Base-by-base conservation (phyloP, 768 basidiomycete genomes). In the Pleurotus citrinopileatus region DNA sequence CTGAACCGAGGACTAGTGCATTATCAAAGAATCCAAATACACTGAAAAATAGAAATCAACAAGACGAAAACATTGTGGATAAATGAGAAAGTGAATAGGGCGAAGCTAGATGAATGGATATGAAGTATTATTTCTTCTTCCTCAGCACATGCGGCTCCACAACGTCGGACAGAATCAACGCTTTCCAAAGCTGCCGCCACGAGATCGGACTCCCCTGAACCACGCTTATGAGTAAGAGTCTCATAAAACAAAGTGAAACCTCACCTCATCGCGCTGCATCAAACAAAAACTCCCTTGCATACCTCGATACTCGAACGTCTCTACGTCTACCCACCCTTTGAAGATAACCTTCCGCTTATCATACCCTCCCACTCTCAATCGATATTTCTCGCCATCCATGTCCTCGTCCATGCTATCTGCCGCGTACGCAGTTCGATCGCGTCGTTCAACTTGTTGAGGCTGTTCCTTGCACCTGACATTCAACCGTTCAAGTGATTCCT, bases 121-220 rank as follows among this genome's bases (percentile, higher is more conserved):
- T n/a, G n/a, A n/a, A n/a, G n/a, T n/a, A 34, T 2, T n/a, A 34
- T 34, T 40, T 40, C 22, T 42, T 52, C 71, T 73, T 75, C 56
- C 65, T 59, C 50, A 73, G 55, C 4, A 91, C 87, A 67, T 86
- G 78, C 13, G 82, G 84, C 48, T 76, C 77, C 8, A 92, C 73
- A 1, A 63, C 62, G 0, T 72, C 67, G 8, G 81, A 80, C 58
- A 67, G 61, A 38, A 89, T 79, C 40, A 88, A 59, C 5, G 71
- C 73, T 62, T 84, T 89, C 86, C 89, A 92, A 32, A 91, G 72
- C 64, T 80, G 77, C 36, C 89, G 73, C 90, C 89, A 91, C 38
- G 83, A 86, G 46, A 90, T 79, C 20, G 89, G 89, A 63, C 82
- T 87, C 0, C 89, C 89, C 86, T 90, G 50, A 1, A 55, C 51